Percentiles rank a stretch among this genome's conserved stretches.
phyloP scores from a whole-genome alignment of 129 eudicot species.

The Oenanthe sinensis region DNA sequence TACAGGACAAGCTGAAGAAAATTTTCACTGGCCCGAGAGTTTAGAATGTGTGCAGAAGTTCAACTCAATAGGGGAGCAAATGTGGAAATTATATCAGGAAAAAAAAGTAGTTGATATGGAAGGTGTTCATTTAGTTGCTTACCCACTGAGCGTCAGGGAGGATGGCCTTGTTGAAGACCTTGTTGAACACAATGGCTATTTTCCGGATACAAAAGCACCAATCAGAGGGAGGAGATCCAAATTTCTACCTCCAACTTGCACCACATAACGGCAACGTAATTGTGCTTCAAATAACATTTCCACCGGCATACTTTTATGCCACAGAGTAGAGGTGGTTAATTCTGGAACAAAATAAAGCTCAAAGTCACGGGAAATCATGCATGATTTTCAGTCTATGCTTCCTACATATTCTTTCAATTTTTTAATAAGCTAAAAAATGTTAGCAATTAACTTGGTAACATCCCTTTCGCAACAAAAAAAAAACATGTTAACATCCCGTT shows the following conservation, averaged over 20 bases:
- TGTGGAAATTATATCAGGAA: constrained; percentile 65
- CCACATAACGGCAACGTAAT: constrained; percentile 38
- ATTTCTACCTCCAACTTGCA: constrained; percentile 60
- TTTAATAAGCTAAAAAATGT: background rate
- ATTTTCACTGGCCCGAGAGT: constrained; percentile 46
- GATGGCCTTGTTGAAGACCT: constrained; percentile 53
- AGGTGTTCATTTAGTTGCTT: constrained; percentile 72
- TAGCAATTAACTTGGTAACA: background rate
- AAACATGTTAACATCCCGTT: background rate
- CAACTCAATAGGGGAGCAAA: constrained; percentile 48
- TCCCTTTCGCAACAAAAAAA: too few relatives aligned
- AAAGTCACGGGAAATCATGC: background rate
- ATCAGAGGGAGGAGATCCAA: constrained; percentile 66
- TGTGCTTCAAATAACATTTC: background rate
- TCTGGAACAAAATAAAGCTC: background rate
- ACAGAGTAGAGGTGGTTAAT: background rate
- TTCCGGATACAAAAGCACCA: constrained; percentile 73
- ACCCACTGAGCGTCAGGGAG: constrained; percentile 57
- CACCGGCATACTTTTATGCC: background rate
- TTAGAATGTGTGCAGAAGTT: constrained; percentile 53
- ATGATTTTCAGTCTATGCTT: background rate
- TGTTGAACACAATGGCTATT: constrained; percentile 28
- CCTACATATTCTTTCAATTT: background rate
- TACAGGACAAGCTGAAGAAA: constrained; percentile 45
- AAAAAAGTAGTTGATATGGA: constrained; percentile 72